Evolutionary conservation across 2,329 filamentous ascomycete species (phyloP), one percentile per base, ranked within the genome.

Genomic region (Penicillium sp.): DNA sequence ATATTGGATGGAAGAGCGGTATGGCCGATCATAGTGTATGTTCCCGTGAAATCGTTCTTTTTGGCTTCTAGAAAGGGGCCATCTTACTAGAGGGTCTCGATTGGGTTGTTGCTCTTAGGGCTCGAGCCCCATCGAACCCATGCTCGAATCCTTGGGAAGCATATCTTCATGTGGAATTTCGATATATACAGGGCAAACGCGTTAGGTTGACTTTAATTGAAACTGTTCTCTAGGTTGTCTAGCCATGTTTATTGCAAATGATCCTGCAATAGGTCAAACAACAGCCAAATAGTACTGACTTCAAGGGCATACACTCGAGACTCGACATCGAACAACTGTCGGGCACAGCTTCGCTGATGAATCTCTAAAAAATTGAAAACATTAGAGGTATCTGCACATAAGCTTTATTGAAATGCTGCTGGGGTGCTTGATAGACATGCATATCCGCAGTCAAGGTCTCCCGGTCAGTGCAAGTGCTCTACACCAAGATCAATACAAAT

Each of bases 1-100:
- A 37, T 44, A 45, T 55, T 49, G 48, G 50, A 10, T 10, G 19
- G 64, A 65, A 62, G 48, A 64, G 64, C 64, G 64, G 64, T 65
- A 64, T 56, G 49, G 27, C 44, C 2, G 53, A 33, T 19, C 53
- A 52, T 61, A 50, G 52, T 65, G 56, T 58, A 43, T 48, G 21
- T 49, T 47, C 37, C 26, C 33, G 24, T 22, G 47, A 16, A 52
- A 29, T 44, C 24, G 44, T 50, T 57, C 46, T 56, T 22, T 31
- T 37, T 22, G 33, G 33, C 53, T 63, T 64, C 55, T 59, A 51
- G 56, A 63, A 65, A 60, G 49, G 47, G 51, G 59, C 52, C 22
- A 56, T 48, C 24, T 57, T 51, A 41, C 41, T 22, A 14, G 24
- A n/a, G 56, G 48, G 37, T 62, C 60, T 65, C 46, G 57, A 63